phyloP scores from a whole-genome alignment of 192 early-diverging fungal species.

The Mortierella hygrophila region DNA sequence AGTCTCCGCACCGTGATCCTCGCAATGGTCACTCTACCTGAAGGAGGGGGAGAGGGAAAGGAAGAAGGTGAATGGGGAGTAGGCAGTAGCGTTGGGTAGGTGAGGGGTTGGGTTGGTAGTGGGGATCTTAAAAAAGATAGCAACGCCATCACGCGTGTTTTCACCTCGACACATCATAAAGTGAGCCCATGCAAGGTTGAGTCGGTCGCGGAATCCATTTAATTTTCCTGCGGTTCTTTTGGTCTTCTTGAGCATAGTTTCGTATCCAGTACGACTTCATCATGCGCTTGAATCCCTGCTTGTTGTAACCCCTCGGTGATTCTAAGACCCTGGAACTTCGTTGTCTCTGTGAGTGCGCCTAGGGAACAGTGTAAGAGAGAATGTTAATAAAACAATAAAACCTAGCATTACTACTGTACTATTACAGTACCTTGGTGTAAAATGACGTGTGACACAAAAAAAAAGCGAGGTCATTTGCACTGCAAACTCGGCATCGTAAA shows the following conservation, averaged over 20 bases:
- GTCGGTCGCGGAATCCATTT: conserved; percentile 18
- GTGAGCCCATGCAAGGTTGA: conserved; percentile 19
- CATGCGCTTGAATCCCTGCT: conserved; percentile 15
- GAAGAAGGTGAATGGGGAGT: too few species aligned
- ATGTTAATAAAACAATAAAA: neutral
- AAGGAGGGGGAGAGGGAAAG: too few species aligned
- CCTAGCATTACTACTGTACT: neutral
- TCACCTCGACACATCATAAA: conserved; percentile 29
- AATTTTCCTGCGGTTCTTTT: conserved; percentile 19
- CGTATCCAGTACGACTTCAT: conserved; percentile 20
- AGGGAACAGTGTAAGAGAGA: neutral
- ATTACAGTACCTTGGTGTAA: neutral
- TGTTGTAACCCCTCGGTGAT: conserved; percentile 14
- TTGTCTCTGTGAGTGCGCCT: conserved; percentile 1
- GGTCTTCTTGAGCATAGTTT: conserved; percentile 11
- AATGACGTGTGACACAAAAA: too few species aligned
- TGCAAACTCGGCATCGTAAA: too few species aligned
- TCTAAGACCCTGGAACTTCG: neutral
- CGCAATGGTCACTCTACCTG: too few species aligned
- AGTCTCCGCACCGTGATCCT: neutral
- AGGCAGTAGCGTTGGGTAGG: too few species aligned
- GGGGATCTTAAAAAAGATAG: too few species aligned
- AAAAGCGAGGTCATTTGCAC: too few species aligned
- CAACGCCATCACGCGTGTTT: conserved; percentile 13
- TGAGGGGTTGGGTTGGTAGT: too few species aligned